phyloP scores from a whole-genome alignment of 2,329 filamentous ascomycete genomes.

The Proliferodiscus dingleyae region DNA sequence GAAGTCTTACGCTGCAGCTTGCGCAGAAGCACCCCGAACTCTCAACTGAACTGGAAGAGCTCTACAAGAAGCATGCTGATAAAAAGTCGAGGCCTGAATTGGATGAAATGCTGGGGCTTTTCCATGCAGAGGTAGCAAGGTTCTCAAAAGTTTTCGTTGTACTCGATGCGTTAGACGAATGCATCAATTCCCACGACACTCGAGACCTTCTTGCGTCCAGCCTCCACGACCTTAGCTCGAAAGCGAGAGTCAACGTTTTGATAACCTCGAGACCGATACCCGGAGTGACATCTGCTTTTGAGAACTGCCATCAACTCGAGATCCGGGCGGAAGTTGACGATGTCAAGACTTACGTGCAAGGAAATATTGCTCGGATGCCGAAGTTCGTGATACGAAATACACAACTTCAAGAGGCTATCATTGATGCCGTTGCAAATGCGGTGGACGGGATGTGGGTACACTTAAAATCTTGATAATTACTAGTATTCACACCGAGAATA shows the following conservation, averaged over 20 bases:
- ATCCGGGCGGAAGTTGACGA: slow-evolving; percentile 30
- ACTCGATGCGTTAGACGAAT: slow-evolving; percentile 16
- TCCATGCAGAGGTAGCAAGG: slow-evolving; percentile 13
- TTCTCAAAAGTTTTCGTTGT: slow-evolving; percentile 18
- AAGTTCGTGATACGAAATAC: slow-evolving; percentile 11
- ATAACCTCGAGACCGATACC: slow-evolving; percentile 29
- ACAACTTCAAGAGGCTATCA: slow-evolving; percentile 20
- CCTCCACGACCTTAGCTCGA: slow-evolving; percentile 20
- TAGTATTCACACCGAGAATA: neutral
- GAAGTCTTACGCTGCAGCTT: slow-evolving; percentile 32
- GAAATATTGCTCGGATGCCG: slow-evolving; percentile 17
- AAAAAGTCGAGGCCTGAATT: slow-evolving; percentile 20
- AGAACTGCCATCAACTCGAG: slow-evolving; percentile 14
- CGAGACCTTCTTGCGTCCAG: slow-evolving; percentile 24
- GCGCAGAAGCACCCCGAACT: slow-evolving; percentile 4
- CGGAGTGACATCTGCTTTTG: slow-evolving; percentile 21
- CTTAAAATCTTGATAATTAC: neutral
- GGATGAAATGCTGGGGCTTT: slow-evolving; percentile 18
- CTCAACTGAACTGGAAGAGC: slow-evolving; percentile 12
- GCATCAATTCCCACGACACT: slow-evolving; percentile 2
- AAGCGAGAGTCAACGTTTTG: slow-evolving; percentile 22
- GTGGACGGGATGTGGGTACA: slow-evolving; percentile 1
- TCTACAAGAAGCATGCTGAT: slow-evolving; percentile 23
- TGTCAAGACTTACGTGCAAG: slow-evolving; percentile 25
- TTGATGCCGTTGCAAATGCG: neutral